Evolutionary conservation across 2,329 filamentous ascomycete species (phyloP).

Genomic region (Chaetoscypha palmicola): DNA sequence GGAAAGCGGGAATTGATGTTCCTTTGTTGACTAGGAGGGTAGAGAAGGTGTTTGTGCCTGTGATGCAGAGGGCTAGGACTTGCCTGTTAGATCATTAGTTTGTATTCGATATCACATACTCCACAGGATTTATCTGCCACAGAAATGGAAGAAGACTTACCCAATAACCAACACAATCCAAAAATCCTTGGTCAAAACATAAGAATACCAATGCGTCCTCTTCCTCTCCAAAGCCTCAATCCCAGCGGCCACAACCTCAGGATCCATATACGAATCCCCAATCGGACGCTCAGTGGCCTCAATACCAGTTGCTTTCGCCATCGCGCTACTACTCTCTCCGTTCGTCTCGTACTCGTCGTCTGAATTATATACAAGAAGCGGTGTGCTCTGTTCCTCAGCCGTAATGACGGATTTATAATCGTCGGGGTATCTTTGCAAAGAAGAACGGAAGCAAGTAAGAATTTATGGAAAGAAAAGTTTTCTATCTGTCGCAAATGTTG

Average conservation of each 20-base stretch:
- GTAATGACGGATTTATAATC: conserved; percentile 13
- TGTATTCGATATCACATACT: not conserved
- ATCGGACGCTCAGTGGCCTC: conserved; percentile 14
- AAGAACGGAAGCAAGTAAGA: conserved; percentile 3
- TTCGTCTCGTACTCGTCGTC: conserved; percentile 7
- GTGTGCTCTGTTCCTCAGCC: conserved; percentile 16
- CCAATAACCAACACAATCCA: conserved; percentile 76
- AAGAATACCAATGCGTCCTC: conserved; percentile 58
- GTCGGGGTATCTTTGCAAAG: too few relatives aligned
- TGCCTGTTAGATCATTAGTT: conserved; percentile 43
- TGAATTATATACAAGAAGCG: conserved; percentile 27
- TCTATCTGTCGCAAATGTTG: conserved; percentile 10
- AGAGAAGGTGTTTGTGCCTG: conserved; percentile 85
- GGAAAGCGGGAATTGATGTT: conserved; percentile 87
- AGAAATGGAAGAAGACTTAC: conserved; percentile 35
- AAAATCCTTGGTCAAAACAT: conserved; percentile 78
- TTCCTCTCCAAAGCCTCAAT: conserved; percentile 49
- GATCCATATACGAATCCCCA: conserved; percentile 20
- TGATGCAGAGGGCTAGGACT: conserved; percentile 82
- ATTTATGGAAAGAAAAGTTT: not conserved
- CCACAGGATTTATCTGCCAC: not conserved
- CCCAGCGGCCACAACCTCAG: conserved; percentile 32
- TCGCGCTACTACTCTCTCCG: conserved; percentile 4
- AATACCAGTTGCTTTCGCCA: conserved; percentile 16
- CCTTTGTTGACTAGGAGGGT: conserved; percentile 59